A percentile compares a stretch with the other conserved stretches of the same genome.
phyloP scores from a whole-genome alignment of 129 eudicot genomes.

The Smallanthus sonchifolius region DNA sequence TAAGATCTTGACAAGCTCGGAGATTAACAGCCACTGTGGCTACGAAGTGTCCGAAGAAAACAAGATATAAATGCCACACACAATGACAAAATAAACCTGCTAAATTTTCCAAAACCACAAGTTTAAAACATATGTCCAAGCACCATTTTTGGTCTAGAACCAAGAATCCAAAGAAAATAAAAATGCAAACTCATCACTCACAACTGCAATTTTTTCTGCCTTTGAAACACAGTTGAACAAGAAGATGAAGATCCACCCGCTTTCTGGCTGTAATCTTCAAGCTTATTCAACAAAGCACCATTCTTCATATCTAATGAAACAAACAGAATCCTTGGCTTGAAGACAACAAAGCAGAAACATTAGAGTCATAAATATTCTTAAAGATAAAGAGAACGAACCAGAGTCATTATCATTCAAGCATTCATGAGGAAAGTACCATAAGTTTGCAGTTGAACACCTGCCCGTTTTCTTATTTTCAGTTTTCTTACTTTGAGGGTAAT shows the following conservation, averaged over 20 bases:
- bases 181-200: too few species aligned
- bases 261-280: not conserved
- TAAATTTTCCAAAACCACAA: too few species aligned
- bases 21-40: too few species aligned
- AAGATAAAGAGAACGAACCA: conserved; percentile 4
- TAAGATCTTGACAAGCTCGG: too few species aligned
- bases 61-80: too few species aligned
- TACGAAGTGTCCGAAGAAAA: too few species aligned
- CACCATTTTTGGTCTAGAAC: too few species aligned
- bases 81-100: too few species aligned
- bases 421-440: conserved; percentile 28
- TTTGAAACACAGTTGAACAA: not conserved
- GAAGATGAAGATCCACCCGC: not conserved
- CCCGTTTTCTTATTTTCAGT: too few species aligned
- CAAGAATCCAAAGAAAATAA: too few species aligned
- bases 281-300: not conserved
- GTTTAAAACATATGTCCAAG: too few species aligned
- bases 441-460: not conserved
- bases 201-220: not conserved
- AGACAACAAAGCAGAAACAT: not conserved
- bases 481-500: not conserved
- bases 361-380: not conserved
- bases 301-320: not conserved
- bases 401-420: conserved; percentile 8
- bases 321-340: not conserved